phyloP scores from a whole-genome alignment of 805 yeast species.

The Priceomyces carsonii region DNA sequence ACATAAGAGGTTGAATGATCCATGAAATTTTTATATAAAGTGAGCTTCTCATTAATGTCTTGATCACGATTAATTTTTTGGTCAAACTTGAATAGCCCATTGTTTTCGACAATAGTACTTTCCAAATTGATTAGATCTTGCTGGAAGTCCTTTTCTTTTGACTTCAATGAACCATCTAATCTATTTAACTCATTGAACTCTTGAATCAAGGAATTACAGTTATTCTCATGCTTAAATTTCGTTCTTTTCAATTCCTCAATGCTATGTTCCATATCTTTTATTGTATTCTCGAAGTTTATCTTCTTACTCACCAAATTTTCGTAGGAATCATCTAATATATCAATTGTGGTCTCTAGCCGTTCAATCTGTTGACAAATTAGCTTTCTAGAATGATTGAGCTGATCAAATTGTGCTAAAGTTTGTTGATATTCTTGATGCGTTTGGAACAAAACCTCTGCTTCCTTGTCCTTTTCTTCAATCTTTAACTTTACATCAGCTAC shows the following conservation, averaged over 20 bases:
- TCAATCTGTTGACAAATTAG: slow-evolving; percentile 51
- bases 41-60: neutral
- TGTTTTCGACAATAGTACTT: neutral
- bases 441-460: slow-evolving; percentile 65
- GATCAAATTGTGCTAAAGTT: slow-evolving; percentile 62
- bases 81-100: neutral
- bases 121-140: slow-evolving; percentile 20
- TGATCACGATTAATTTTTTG: neutral
- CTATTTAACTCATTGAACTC: slow-evolving; percentile 34
- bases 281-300: slow-evolving; percentile 27
- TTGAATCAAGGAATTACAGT: neutral
- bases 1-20: no score
- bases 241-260: slow-evolving; percentile 13
- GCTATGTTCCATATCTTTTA: slow-evolving; percentile 16
- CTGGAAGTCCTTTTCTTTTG: slow-evolving; percentile 39
- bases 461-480: slow-evolving; percentile 53
- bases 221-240: slow-evolving; percentile 18
- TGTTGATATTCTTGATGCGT: slow-evolving; percentile 82
- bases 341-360: slow-evolving; percentile 50
- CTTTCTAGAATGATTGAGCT: slow-evolving; percentile 47
- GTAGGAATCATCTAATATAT: slow-evolving; percentile 42
- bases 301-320: slow-evolving; percentile 29
- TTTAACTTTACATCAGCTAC: slow-evolving; percentile 50
- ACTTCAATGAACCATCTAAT: slow-evolving; percentile 56
- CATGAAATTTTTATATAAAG: no score